Base-by-base conservation (phyloP, 1,284 basidiomycete genomes). In the Pholiota adiposa region DNA sequence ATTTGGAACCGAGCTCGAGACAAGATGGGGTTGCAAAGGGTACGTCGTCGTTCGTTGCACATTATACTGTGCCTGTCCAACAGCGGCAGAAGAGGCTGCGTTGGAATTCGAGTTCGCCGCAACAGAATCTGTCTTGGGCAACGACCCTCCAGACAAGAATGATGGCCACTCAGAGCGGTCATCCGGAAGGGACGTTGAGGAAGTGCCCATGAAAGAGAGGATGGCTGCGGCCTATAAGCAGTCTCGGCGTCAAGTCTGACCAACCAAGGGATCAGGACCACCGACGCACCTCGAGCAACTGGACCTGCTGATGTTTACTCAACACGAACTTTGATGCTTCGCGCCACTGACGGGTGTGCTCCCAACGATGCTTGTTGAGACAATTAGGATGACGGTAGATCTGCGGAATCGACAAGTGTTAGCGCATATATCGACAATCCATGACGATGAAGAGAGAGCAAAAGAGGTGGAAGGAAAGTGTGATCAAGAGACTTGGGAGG, bases 231-330 rank as follows among this genome's bases (percentile, higher is more conserved):
- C 97, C 88, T 92, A 61, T 33, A 51, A 51, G 54, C 58, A 51
- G 50, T 50, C 57, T 59, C 4, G 4, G 33, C 21, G 52, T 59
- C 25, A 53, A 36, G n/a, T 19, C 33, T 21, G 34, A 12, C 56
- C 25, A 38, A 23, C 25, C 8, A 51, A 23, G 9, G 23, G 44
- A 33, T 34, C 54, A 41, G 23, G 18, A 48, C 21, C 19, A 50
- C 18, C 31, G 27, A 51, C 33, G 36, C 60, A 90, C 91, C 83
- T 98, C 97, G 53, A 99, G 89, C 58, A 98, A 80, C 72, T 98
- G 97, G 1, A 99, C 97, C 71, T 98, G 97, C 72, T 98, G 96
- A 73, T 99, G 97, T 79, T 98, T 99, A 77, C 90, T 93, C 67
- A 98, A 83, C 58, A 96, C 87, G 70, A 97, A 90, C 75, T 97